phyloP scores from a whole-genome alignment of 2,329 filamentous ascomycete genomes.

The Mycosphaerella sp. region DNA sequence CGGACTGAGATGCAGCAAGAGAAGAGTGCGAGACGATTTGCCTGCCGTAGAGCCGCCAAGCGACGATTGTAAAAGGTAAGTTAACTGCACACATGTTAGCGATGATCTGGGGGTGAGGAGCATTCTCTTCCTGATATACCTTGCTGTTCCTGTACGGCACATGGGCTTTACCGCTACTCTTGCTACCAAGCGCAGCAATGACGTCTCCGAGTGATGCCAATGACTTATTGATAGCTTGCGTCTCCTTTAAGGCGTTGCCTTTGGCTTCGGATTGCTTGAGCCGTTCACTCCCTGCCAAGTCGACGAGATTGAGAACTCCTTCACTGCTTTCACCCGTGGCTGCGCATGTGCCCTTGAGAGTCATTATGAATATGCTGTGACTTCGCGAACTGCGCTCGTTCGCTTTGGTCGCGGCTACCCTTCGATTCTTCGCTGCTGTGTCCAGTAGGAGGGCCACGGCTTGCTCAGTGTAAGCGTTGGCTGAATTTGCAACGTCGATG shows the following conservation, averaged over 20 bases:
- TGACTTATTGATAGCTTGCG: conserved; percentile 95
- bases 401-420: conserved; percentile 92
- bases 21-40: conserved; percentile 74
- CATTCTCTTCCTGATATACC: conserved; percentile 40
- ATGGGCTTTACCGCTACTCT: conserved; percentile 60
- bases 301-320: conserved; percentile 90
- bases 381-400: conserved; percentile 92
- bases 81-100: conserved; percentile 53
- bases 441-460: conserved; percentile 46
- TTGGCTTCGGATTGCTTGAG: conserved; percentile 81
- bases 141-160: conserved; percentile 96
- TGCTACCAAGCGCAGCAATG: conserved; percentile 82
- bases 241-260: conserved; percentile 84
- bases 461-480: conserved; percentile 27
- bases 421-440: conserved; percentile 77
- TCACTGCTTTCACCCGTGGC: conserved; percentile 79
- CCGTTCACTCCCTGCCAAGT: conserved; percentile 87
- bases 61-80: conserved; percentile 89
- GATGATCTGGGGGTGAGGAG: not conserved
- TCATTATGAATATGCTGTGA: conserved; percentile 92
- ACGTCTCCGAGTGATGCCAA: conserved; percentile 89
- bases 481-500: not conserved
- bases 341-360: conserved; percentile 58
- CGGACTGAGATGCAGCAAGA: conserved; percentile 98
- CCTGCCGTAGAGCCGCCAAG: conserved; percentile 69